phyloP scores from a whole-genome alignment of 192 early-diverging fungal genomes.

The Backusella tuberculispora region DNA sequence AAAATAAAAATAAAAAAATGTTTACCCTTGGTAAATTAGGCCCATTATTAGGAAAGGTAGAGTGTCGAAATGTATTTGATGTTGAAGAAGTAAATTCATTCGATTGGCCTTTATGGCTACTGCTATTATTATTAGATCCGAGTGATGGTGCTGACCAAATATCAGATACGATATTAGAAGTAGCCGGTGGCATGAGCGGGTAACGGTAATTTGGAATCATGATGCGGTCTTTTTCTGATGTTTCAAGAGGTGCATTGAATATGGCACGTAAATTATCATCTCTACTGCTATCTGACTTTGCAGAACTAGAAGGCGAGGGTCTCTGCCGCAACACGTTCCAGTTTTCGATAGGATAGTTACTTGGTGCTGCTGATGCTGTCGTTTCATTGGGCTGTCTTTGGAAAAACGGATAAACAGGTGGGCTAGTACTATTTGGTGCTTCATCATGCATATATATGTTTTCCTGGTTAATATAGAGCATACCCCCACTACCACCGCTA shows the following conservation, averaged over 20 bases:
- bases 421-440: neutral
- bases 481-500: neutral
- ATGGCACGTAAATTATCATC: constrained; percentile 10
- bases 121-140: neutral
- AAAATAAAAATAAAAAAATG: neutral
- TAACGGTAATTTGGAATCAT: constrained; percentile 15
- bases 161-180: neutral
- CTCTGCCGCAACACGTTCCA: constrained; percentile 1
- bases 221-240: constrained; percentile 6
- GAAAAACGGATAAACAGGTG: neutral
- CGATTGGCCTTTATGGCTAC: neutral
- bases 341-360: neutral
- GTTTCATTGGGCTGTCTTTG: neutral
- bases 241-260: constrained; percentile 11
- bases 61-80: neutral
- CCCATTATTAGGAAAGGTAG: neutral
- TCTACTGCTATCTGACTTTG: neutral
- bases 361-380: too few relatives aligned
- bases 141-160: constrained; percentile 16
- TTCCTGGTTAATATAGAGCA: neutral
- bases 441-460: neutral
- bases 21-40: constrained; percentile 12
- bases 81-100: neutral
- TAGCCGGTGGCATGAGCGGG: neutral
- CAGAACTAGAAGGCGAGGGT: neutral